These are phyloP conservation scores for Ophryocystis elektroscirrha DNA, from an alignment of 169 alveolate genomes.

Conservation along the genomic window DNA sequence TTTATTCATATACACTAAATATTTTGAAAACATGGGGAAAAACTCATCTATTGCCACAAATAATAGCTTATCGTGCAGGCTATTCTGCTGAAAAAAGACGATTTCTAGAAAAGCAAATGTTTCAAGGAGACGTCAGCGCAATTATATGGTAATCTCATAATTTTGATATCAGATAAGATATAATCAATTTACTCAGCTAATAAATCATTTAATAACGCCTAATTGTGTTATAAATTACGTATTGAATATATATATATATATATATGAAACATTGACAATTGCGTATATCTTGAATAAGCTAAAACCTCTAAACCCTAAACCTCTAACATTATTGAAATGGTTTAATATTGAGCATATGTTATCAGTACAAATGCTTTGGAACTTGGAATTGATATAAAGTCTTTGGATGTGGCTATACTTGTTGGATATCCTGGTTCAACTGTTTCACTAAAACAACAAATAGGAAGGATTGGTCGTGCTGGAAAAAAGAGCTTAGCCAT, in stretches of 20 bases:
- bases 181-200: slow-evolving; percentile 1
- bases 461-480: slow-evolving; percentile 27
- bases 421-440: slow-evolving; percentile 32
- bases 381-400: slow-evolving; percentile 26
- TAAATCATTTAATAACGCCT: not conserved
- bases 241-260: too few species aligned
- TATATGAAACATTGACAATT: too few species aligned
- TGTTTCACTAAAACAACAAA: slow-evolving; percentile 20
- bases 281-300: not conserved
- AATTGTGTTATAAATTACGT: too few species aligned
- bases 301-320: not conserved
- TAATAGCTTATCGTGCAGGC: not conserved
- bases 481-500: not conserved
- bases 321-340: not conserved
- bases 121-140: not conserved
- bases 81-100: not conserved
- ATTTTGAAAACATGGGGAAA: not conserved
- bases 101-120: not conserved
- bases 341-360: slow-evolving; percentile 3
- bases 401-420: slow-evolving; percentile 15
- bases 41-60: not conserved
- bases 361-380: slow-evolving; percentile 27
- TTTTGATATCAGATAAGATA: slow-evolving; percentile 1
- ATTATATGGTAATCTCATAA: too few species aligned
- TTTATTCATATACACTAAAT: too few species aligned